phyloP scores from a whole-genome alignment of 2,329 filamentous ascomycete species.

The Sporothrix phasma region DNA sequence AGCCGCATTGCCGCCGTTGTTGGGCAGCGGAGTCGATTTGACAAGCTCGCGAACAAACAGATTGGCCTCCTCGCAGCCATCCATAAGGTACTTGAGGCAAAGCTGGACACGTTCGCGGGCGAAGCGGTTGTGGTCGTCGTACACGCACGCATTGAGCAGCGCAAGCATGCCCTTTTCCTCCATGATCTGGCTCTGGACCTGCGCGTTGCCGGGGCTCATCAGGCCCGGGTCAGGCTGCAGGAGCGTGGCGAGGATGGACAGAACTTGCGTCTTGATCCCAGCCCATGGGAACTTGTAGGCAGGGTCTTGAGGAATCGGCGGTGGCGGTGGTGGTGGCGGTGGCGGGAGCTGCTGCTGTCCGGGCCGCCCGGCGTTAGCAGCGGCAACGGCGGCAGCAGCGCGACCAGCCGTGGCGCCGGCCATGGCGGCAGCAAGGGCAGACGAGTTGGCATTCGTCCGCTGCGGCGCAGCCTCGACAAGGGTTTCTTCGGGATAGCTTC shows the following conservation, averaged over 20 bases:
- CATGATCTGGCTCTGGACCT: slow-evolving; percentile 81
- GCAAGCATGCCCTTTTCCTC: slow-evolving; percentile 77
- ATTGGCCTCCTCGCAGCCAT: slow-evolving; percentile 64
- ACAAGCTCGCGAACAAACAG: slow-evolving; percentile 59
- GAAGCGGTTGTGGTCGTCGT: slow-evolving; percentile 89
- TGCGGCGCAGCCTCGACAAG: slow-evolving; percentile 40
- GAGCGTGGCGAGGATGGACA: slow-evolving; percentile 79
- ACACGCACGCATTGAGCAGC: slow-evolving; percentile 78
- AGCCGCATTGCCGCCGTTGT: slow-evolving; percentile 19
- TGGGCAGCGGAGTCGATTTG: slow-evolving; percentile 19
- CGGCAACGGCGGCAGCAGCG: slow-evolving; percentile 21
- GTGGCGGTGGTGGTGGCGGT: slow-evolving; percentile 35
- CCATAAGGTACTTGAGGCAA: slow-evolving; percentile 74
- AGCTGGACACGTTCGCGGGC: slow-evolving; percentile 86
- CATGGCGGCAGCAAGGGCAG: background rate
- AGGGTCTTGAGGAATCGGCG: slow-evolving; percentile 48
- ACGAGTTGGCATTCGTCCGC: background rate
- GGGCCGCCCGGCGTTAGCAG: slow-evolving; percentile 25
- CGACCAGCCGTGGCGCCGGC: slow-evolving; percentile 19
- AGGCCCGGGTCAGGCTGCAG: slow-evolving; percentile 67
- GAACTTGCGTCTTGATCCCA: slow-evolving; percentile 82
- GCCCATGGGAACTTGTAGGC: slow-evolving; percentile 56
- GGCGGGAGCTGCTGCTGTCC: slow-evolving; percentile 27
- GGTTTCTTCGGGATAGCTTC: slow-evolving; percentile 73
- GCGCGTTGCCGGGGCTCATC: slow-evolving; percentile 53